Evolutionary conservation across 345 rosid species (phyloP).

Genomic region (Populus davidiana): DNA sequence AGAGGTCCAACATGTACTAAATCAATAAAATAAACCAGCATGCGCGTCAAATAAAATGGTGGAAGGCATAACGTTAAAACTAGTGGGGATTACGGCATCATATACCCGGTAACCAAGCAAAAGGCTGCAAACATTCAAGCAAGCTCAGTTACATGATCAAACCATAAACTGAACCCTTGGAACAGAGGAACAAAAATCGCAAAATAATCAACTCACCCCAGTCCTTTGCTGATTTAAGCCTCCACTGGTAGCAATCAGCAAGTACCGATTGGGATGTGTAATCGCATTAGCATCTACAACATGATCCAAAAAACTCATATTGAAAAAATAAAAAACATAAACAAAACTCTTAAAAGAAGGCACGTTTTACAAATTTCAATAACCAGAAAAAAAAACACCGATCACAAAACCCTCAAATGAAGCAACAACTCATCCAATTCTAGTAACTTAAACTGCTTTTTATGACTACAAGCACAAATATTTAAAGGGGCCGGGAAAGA

Average conservation of each 20-base stretch:
- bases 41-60: too few species aligned
- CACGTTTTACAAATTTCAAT: neutral
- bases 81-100: neutral
- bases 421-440: neutral
- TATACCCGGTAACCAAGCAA: neutral
- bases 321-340: neutral
- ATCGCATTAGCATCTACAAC: slow-evolving; percentile 53
- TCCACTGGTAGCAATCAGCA: slow-evolving; percentile 81
- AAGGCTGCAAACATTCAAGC: neutral
- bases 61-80: too few species aligned
- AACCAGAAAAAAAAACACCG: too few species aligned
- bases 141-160: neutral
- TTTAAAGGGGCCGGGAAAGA: neutral
- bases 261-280: slow-evolving; percentile 54
- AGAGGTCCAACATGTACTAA: neutral
- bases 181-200: neutral
- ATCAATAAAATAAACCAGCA: too few species aligned
- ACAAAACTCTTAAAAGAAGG: neutral
- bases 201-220: slow-evolving; percentile 48
- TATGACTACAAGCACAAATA: neutral
- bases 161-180: neutral
- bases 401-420: too few species aligned
- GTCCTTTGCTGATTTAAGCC: slow-evolving; percentile 96
- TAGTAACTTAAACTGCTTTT: neutral
- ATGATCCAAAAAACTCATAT: slow-evolving; percentile 3